phyloP scores from a whole-genome alignment of 1,284 basidiomycete species.

The Ustilago hordei region DNA sequence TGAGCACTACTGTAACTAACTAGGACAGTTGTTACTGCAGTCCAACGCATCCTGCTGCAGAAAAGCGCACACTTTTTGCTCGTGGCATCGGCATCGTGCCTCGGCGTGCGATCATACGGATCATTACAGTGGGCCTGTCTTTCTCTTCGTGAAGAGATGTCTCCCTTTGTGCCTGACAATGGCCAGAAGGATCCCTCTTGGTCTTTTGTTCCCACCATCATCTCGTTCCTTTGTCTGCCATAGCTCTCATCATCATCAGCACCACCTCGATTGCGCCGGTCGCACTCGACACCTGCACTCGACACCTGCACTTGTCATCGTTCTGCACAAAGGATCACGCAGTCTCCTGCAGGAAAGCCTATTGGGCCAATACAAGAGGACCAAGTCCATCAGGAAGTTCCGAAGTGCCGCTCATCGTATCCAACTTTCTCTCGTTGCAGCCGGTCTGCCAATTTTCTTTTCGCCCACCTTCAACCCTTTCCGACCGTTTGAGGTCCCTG shows the following conservation, averaged over 20 bases:
- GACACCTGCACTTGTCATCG: neutral
- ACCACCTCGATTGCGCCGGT: slow-evolving; percentile 14
- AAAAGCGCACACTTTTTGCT: neutral
- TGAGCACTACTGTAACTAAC: neutral
- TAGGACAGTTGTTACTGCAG: neutral
- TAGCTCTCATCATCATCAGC: neutral
- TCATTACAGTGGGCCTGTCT: neutral
- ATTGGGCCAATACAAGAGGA: no score
- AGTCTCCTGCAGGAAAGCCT: no score
- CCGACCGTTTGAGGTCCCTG: neutral
- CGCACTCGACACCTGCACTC: slow-evolving; percentile 9
- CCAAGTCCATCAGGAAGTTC: no score
- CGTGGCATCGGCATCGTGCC: slow-evolving; percentile 1
- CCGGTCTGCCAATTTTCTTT: slow-evolving; percentile 2
- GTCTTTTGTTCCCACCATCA: slow-evolving; percentile 15
- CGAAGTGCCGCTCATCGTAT: neutral
- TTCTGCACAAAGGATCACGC: neutral
- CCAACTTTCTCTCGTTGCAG: neutral
- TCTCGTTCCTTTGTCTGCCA: slow-evolving; percentile 15
- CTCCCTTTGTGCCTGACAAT: neutral
- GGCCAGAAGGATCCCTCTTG: neutral
- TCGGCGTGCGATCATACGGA: neutral
- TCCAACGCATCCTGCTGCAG: slow-evolving; percentile 1
- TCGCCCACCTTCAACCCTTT: neutral
- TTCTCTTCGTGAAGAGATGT: neutral